phyloP scores from a whole-genome alignment of 805 yeast genomes.

The Kodamaea leandrae region DNA sequence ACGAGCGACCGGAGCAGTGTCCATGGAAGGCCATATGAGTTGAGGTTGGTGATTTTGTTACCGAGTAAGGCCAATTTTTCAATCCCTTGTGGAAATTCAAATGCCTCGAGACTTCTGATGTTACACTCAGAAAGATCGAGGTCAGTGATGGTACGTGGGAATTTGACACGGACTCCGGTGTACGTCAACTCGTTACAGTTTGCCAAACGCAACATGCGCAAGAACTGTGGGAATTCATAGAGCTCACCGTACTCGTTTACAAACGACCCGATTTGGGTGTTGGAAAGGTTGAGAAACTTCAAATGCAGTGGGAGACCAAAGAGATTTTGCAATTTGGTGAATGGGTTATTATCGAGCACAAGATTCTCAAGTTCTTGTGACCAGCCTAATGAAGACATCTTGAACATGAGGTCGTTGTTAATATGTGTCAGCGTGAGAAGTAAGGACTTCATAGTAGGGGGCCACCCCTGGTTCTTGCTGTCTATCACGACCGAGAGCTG shows the following conservation, averaged over 20 bases:
- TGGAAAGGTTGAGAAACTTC: constrained; percentile 25
- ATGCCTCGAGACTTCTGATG: constrained; percentile 17
- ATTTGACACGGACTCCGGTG: constrained; percentile 17
- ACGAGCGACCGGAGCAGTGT: constrained; percentile 19
- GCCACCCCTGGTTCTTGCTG: constrained; percentile 20
- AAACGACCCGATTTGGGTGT: constrained; percentile 19
- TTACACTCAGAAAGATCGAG: constrained; percentile 27
- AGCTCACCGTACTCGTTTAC: constrained; percentile 14
- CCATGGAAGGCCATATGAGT: constrained; percentile 26
- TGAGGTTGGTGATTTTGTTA: constrained; percentile 22
- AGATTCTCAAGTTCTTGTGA: constrained; percentile 22
- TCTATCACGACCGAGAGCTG: constrained; percentile 14
- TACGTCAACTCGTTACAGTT: constrained; percentile 15
- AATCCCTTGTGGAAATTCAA: constrained; percentile 25
- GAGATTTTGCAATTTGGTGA: constrained; percentile 19
- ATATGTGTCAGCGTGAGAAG: constrained; percentile 23
- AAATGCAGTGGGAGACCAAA: constrained; percentile 20
- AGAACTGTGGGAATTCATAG: constrained; percentile 26
- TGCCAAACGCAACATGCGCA: constrained; percentile 21
- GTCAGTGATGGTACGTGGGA: constrained; percentile 20
- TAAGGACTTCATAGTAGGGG: constrained; percentile 23
- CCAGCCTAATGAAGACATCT: constrained; percentile 22
- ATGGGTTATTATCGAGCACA: constrained; percentile 23
- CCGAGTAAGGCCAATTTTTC: constrained; percentile 23
- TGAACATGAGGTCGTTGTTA: constrained; percentile 16